Conservation (phyloP, 345 rosid species). For the Balakata baccata region DNA sequence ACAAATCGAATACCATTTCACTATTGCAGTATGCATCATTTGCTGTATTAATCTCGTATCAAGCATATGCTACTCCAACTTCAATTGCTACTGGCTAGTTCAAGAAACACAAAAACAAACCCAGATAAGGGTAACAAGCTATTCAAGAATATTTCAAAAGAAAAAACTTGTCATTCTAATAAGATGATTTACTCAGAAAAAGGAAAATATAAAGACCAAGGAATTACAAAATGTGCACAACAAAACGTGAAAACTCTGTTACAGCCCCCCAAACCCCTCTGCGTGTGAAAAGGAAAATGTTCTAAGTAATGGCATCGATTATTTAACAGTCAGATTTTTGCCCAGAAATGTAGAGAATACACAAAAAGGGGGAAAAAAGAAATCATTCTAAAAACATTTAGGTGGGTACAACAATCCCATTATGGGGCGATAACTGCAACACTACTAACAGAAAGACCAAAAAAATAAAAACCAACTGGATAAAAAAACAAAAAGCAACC, state of each 20-base stretch:
- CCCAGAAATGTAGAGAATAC: conserved; percentile 24
- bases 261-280: conserved; percentile 16
- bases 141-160: neutral
- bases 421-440: conserved; percentile 38
- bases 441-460: conserved; percentile 42
- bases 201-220: neutral
- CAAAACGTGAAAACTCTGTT: conserved; percentile 11
- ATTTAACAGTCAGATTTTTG: conserved; percentile 18
- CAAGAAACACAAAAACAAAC: neutral
- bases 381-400: conserved; percentile 19
- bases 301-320: conserved; percentile 6
- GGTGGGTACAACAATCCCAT: conserved; percentile 52
- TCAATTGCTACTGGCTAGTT: neutral
- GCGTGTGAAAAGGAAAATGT: neutral
- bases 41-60: no score
- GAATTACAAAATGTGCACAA: conserved; percentile 3
- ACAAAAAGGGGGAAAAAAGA: conserved; percentile 7
- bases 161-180: neutral
- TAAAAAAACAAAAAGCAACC: conserved; percentile 44
- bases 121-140: neutral
- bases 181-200: neutral
- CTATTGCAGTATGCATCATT: no score
- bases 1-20: no score
- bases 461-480: conserved; percentile 55
- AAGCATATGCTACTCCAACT: no score